Evolutionary conservation across 2,329 filamentous ascomycete genomes (phyloP), one percentile per base, ranked within the genome.

Genomic region (Colletotrichum sp.): DNA sequence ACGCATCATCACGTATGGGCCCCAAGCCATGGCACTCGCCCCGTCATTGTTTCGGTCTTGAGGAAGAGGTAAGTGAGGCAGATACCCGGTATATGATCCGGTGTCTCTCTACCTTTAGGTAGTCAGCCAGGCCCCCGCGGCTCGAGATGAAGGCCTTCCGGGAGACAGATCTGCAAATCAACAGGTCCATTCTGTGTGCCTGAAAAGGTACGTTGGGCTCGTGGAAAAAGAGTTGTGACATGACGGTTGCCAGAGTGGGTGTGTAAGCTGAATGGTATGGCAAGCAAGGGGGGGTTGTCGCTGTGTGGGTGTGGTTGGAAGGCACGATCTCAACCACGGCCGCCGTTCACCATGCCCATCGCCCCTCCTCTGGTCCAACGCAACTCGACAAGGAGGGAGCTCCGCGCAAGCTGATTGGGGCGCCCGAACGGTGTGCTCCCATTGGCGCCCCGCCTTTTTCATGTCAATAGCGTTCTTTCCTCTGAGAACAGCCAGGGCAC

Each of bases 391-490:
- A 48, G 43, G 43, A 48, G 43, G 43, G 2, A 48, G n/a, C 55
- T 59, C 55, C 55, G 24, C 14, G 55, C n/a, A 8, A 24, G 7
- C 24, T 59, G 55, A 28, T 59, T 59, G 55, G 55, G 14, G 24
- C 24, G 55, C 55, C 8, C 55, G n/a, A 59, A 26, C 43, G 43
- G 43, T 52, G 43, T 48, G 43, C 43, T 52, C 43, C 43, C 43
- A 21, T 52, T 52, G 43, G 43, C 43, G 43, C 43, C 43, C 43
- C 43, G 43, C n/a, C 43, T 52, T 43, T 32, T 48, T 30, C 14
- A 13, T 34, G 13, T 24, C n/a, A 68, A 26, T 71, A 72, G 70
- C 70, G 63, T 72, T 72, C 70, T 72, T 72, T 67, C 34, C 70
- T 72, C 70, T 12, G 64, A 48, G 39, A 67, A 52, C 43, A 21